Evolutionary conservation across 1,284 basidiomycete genomes (phyloP).

Genomic region (Tausonia pullulans): DNA sequence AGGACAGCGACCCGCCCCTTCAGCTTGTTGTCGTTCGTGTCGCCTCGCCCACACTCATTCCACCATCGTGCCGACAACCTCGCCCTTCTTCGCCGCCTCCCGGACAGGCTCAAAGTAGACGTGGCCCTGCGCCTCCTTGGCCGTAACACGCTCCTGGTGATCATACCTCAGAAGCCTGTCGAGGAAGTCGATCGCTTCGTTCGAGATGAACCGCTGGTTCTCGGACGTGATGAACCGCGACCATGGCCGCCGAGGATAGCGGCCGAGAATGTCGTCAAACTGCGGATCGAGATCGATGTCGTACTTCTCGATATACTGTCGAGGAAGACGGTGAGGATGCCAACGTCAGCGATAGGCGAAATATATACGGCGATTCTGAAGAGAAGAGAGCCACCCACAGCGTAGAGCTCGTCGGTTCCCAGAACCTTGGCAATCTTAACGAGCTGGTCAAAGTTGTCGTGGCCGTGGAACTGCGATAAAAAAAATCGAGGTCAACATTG

Average conservation of each 20-base stretch:
- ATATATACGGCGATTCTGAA: too few relatives aligned
- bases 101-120: slow-evolving; percentile 54
- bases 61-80: background rate
- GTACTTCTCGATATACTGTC: slow-evolving; percentile 63
- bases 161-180: slow-evolving; percentile 89
- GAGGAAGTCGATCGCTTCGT: slow-evolving; percentile 91
- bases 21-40: too few relatives aligned
- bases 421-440: slow-evolving; percentile 98
- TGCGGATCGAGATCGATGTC: slow-evolving; percentile 83
- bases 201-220: slow-evolving; percentile 95
- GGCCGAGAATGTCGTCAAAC: slow-evolving; percentile 80
- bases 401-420: slow-evolving; percentile 88
- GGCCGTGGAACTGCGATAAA: slow-evolving; percentile 61
- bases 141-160: slow-evolving; percentile 92
- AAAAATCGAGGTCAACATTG: background rate
- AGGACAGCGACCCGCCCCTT: too few relatives aligned
- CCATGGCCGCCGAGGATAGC: slow-evolving; percentile 91
- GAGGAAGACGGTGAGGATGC: background rate
- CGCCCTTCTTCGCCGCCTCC: background rate
- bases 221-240: slow-evolving; percentile 81
- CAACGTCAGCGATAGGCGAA: too few relatives aligned
- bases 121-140: slow-evolving; percentile 77
- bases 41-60: too few relatives aligned
- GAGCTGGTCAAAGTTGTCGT: slow-evolving; percentile 97
- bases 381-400: slow-evolving; percentile 22